Percentiles rank a stretch among this genome's conserved stretches.
Evolutionary conservation across 352 stramenopile species (phyloP).

Genomic region (Phytopythium sindhum): DNA sequence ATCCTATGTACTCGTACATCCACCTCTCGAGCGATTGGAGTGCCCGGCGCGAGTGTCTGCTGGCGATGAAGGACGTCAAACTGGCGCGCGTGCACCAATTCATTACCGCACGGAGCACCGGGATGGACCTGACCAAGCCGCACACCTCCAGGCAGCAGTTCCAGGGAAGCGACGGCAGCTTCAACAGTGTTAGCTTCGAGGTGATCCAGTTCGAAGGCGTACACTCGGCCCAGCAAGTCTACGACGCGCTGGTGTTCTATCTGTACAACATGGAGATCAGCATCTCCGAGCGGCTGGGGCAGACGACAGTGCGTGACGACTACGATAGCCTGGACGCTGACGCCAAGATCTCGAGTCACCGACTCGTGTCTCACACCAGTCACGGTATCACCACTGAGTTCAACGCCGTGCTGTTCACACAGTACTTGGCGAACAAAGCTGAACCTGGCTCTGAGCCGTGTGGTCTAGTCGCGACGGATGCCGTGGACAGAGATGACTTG

Average conservation of each 20-base stretch:
- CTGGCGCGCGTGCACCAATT: conserved; percentile 21
- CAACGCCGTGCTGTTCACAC: conserved; percentile 7
- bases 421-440: conserved; percentile 21
- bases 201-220: conserved; percentile 16
- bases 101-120: conserved; percentile 21
- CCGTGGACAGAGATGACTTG: conserved; percentile 38
- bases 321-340: conserved; percentile 15
- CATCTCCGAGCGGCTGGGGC: conserved; percentile 28
- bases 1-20: conserved; percentile 14
- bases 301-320: conserved; percentile 32
- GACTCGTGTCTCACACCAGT: conserved; percentile 29
- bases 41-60: conserved; percentile 21
- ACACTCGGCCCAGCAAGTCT: conserved; percentile 17
- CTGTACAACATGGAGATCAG: conserved; percentile 29
- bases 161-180: conserved; percentile 19
- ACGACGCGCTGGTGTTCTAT: conserved; percentile 19
- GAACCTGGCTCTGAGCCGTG: conserved; percentile 11
- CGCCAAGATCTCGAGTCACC: conserved; percentile 33
- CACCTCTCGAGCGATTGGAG: conserved; percentile 13
- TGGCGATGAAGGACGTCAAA: conserved; percentile 20
- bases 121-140: conserved; percentile 26
- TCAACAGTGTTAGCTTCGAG: conserved; percentile 13
- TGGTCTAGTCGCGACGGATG: conserved; percentile 31
- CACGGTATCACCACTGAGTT: conserved; percentile 18
- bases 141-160: conserved; percentile 21